Percentiles rank a stretch among this genome's conserved stretches.
Evolutionary conservation across 257 asterid species (phyloP).

Genomic region (Plectranthus barbatus): DNA sequence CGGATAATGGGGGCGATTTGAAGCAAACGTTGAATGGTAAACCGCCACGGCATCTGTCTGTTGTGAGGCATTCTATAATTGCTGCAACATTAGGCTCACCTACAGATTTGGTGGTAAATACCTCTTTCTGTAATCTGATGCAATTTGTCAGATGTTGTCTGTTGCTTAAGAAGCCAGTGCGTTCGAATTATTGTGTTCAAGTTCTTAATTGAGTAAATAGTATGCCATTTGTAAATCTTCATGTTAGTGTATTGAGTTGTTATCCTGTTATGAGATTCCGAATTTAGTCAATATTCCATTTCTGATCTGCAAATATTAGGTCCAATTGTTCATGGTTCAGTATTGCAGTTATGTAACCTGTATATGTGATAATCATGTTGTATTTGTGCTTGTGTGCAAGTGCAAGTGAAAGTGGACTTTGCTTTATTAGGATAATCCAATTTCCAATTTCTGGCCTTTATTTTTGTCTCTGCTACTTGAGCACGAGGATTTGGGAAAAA

Average conservation of each 20-base stretch:
- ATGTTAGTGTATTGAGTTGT: not conserved
- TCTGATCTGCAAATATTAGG: not conserved
- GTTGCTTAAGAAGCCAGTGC: not conserved
- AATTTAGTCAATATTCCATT: not conserved
- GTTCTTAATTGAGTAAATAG: not conserved
- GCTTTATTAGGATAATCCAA: not conserved
- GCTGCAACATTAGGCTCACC: slow-evolving; percentile 32
- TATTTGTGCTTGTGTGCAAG: not conserved
- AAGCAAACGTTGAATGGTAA: slow-evolving; percentile 33
- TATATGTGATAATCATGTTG: not conserved
- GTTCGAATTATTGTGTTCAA: not conserved
- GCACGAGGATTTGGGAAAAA: not conserved
- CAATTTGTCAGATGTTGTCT: not conserved
- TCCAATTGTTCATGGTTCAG: not conserved
- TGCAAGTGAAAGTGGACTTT: not conserved
- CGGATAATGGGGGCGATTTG: slow-evolving; percentile 25
- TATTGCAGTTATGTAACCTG: not conserved
- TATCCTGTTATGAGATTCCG: not conserved
- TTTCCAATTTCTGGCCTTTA: not conserved
- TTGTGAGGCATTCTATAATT: slow-evolving; percentile 42
- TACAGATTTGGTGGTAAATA: slow-evolving; percentile 32
- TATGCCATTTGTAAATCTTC: not conserved
- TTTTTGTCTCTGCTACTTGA: not conserved
- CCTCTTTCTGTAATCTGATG: slow-evolving; percentile 1
- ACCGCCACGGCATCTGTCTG: slow-evolving; percentile 47